Evolutionary conservation across 2,329 filamentous ascomycete species (phyloP).

Genomic region (Fusarium pseudograminearum): DNA sequence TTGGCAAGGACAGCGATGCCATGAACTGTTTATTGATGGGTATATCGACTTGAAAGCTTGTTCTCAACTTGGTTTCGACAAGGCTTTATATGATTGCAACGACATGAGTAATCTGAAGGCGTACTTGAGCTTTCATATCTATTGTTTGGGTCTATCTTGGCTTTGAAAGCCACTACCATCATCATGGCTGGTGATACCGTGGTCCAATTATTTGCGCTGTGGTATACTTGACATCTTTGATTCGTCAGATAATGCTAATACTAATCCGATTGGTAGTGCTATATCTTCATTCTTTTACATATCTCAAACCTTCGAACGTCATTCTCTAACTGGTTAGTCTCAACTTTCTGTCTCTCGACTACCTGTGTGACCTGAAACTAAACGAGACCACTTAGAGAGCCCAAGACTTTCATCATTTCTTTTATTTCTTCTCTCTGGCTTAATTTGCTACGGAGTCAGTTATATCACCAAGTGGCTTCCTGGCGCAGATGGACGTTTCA

Average conservation of each 20-base stretch:
- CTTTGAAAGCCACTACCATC: slow-evolving; percentile 12
- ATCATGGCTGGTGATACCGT: slow-evolving; percentile 42
- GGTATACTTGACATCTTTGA: slow-evolving; percentile 24
- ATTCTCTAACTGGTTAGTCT: slow-evolving; percentile 61
- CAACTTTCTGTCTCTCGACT: background rate
- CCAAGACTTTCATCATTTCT: slow-evolving; percentile 62
- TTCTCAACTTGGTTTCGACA: background rate
- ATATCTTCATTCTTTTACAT: slow-evolving; percentile 63
- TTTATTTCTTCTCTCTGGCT: slow-evolving; percentile 60
- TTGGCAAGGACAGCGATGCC: slow-evolving; percentile 1
- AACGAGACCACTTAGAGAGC: slow-evolving; percentile 54
- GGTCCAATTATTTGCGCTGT: slow-evolving; percentile 44
- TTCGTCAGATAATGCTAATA: background rate
- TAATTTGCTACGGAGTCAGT: slow-evolving; percentile 57
- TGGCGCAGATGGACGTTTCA: slow-evolving; percentile 61
- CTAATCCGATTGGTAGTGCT: slow-evolving; percentile 52
- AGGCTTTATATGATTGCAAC: slow-evolving; percentile 9
- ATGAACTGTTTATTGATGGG: slow-evolving; percentile 1
- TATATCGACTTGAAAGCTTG: background rate
- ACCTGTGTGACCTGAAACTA: background rate
- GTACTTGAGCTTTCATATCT: slow-evolving; percentile 21
- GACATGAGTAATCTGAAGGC: slow-evolving; percentile 27
- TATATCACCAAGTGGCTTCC: slow-evolving; percentile 61
- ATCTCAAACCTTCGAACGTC: slow-evolving; percentile 59
- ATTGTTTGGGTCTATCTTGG: slow-evolving; percentile 22